phyloP scores from a whole-genome alignment of 345 rosid species.

The Psidium friedrichsthalianum region DNA sequence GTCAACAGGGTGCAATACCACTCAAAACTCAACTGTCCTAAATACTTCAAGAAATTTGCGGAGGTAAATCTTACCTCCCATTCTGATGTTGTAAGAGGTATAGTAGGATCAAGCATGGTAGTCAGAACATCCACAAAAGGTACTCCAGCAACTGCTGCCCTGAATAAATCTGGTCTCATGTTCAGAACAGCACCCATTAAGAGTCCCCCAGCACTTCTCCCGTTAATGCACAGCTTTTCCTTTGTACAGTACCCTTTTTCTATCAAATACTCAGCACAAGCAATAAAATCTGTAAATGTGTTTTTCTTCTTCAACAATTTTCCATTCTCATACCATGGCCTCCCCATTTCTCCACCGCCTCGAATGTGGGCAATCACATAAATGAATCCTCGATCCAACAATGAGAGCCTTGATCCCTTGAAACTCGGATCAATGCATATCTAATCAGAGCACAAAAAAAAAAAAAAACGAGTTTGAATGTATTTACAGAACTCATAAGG shows the following conservation, averaged over 20 bases:
- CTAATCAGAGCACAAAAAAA: background rate
- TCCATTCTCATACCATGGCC: conserved; percentile 96
- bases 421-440: conserved; percentile 54
- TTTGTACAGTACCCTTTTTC: conserved; percentile 58
- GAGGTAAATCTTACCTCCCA: conserved; percentile 61
- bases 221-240: conserved; percentile 75
- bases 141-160: conserved; percentile 83
- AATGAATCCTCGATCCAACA: conserved; percentile 85
- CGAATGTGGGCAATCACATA: conserved; percentile 87
- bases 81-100: conserved; percentile 94
- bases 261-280: conserved; percentile 68
- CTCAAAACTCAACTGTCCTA: background rate
- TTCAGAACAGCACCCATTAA: conserved; percentile 90
- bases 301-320: conserved; percentile 74
- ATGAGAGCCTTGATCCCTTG: conserved; percentile 62
- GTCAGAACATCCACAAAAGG: conserved; percentile 94
- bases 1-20: background rate
- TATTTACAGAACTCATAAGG: background rate
- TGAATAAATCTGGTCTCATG: conserved; percentile 95
- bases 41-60: background rate
- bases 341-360: conserved; percentile 98
- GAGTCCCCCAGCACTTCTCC: conserved; percentile 97
- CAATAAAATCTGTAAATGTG: conserved; percentile 82
- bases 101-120: conserved; percentile 92
- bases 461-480: background rate